Evolutionary conservation across 2,329 filamentous ascomycete genomes (phyloP).

Genomic region (Penicillium freii): DNA sequence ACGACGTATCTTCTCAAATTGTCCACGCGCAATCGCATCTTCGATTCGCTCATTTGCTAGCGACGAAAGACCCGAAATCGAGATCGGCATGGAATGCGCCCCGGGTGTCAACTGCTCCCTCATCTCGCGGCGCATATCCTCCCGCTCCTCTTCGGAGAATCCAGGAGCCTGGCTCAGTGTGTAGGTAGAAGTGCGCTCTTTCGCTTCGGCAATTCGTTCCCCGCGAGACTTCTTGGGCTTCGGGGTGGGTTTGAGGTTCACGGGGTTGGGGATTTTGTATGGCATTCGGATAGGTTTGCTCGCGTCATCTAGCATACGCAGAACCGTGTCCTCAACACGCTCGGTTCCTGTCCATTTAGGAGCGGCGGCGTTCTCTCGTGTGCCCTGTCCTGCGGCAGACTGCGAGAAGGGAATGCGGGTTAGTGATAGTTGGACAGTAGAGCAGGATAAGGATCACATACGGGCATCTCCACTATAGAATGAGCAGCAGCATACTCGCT

Average conservation of each 20-base stretch:
- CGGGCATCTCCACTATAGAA: slow-evolving; percentile 54
- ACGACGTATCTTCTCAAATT: slow-evolving; percentile 80
- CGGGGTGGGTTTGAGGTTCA: slow-evolving; percentile 47
- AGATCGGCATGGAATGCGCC: slow-evolving; percentile 70
- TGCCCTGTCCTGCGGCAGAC: slow-evolving; percentile 65
- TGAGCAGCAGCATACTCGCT: slow-evolving; percentile 55
- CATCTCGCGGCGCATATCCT: slow-evolving; percentile 69
- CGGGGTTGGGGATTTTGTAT: slow-evolving; percentile 42
- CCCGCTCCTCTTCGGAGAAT: slow-evolving; percentile 69
- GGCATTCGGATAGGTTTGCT: slow-evolving; percentile 55
- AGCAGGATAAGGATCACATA: slow-evolving; percentile 25
- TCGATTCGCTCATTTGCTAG: slow-evolving; percentile 91
- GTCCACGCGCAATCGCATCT: slow-evolving; percentile 84
- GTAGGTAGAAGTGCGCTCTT: slow-evolving; percentile 59
- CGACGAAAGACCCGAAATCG: slow-evolving; percentile 73
- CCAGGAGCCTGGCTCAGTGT: slow-evolving; percentile 53
- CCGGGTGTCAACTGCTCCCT: slow-evolving; percentile 76
- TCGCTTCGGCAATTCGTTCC: slow-evolving; percentile 55
- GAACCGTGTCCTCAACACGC: slow-evolving; percentile 67
- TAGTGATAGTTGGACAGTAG: not conserved
- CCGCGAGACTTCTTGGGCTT: slow-evolving; percentile 47
- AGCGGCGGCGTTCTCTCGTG: slow-evolving; percentile 65
- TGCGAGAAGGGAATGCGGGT: slow-evolving; percentile 16
- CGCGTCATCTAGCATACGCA: slow-evolving; percentile 73
- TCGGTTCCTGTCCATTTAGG: slow-evolving; percentile 79